Conservation (phyloP, 176 grass and related monocot genomes). For the Avena insularis region DNA sequence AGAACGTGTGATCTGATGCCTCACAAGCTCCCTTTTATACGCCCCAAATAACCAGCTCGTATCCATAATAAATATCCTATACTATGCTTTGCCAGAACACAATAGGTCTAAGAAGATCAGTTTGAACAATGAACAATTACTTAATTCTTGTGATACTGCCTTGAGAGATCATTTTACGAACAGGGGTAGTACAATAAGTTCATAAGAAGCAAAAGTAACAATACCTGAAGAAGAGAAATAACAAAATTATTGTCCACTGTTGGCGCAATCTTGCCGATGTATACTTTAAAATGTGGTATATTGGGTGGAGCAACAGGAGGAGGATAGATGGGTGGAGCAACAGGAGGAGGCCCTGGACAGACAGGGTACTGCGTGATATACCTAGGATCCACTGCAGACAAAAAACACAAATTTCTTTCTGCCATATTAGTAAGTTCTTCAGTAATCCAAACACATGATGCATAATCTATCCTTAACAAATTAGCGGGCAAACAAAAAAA, state of each 20-base stretch:
- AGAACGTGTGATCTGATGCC: not conserved
- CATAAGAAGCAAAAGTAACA: constrained; percentile 21
- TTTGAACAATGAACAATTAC: constrained; percentile 16
- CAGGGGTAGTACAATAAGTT: not conserved
- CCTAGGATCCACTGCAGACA: constrained; percentile 12
- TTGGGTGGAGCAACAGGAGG: constrained; percentile 46
- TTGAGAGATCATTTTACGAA: constrained; percentile 18
- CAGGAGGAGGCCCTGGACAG: constrained; percentile 37
- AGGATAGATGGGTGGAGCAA: constrained; percentile 47
- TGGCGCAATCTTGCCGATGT: constrained; percentile 63
- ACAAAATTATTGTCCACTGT: constrained; percentile 71
- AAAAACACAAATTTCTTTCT: constrained; percentile 38
- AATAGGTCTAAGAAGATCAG: not conserved
- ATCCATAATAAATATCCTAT: constrained; percentile 15
- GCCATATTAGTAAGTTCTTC: constrained; percentile 43
- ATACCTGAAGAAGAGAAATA: constrained; percentile 70
- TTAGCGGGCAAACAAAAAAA: not conserved
- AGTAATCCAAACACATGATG: constrained; percentile 29
- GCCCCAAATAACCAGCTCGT: constrained; percentile 1
- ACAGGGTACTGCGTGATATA: constrained; percentile 7
- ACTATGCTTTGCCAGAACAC: constrained; percentile 2
- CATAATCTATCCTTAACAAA: constrained; percentile 19
- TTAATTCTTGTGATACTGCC: not conserved
- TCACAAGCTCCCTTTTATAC: not conserved
- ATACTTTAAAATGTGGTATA: constrained; percentile 64